Conservation (phyloP, 805 yeast genomes). For the Kazachstania africana region DNA sequence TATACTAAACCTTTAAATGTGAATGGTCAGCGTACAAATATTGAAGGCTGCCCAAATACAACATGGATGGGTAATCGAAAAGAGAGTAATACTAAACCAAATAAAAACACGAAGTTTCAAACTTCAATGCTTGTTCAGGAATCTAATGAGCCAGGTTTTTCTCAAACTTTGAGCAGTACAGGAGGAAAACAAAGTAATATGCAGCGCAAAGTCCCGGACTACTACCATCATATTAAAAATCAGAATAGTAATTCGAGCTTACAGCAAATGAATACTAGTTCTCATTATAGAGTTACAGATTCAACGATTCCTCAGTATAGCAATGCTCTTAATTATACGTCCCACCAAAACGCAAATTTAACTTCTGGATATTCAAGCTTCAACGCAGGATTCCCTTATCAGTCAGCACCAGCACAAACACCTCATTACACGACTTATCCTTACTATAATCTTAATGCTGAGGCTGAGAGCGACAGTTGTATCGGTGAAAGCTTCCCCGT, state of each 20-base stretch:
- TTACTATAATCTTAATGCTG: not conserved
- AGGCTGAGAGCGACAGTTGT: not conserved
- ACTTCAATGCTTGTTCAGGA: not conserved
- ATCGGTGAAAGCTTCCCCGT: conserved; percentile 29
- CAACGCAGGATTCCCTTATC: not conserved
- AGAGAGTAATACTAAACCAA: conserved; percentile 1
- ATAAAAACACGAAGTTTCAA: not conserved
- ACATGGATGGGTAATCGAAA: conserved; percentile 1
- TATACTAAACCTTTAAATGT: conserved; percentile 1
- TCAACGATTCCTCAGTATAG: conserved; percentile 5
- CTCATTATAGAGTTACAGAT: conserved; percentile 5
- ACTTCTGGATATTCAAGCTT: not conserved
- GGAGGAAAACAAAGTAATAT: too few species aligned
- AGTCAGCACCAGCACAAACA: not conserved
- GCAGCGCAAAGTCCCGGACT: conserved; percentile 4
- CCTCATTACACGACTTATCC: not conserved
- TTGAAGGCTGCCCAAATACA: conserved; percentile 12
- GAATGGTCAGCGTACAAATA: conserved; percentile 2
- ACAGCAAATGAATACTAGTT: conserved; percentile 1
- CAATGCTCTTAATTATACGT: not conserved
- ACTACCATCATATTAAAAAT: conserved; percentile 5
- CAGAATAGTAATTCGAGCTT: not conserved
- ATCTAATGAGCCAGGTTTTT: not conserved
- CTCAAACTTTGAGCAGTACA: too few species aligned
- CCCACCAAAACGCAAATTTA: not conserved